Conservation (phyloP, 495 filamentous ascomycete species). For the Staphylotrichum longicolle region DNA sequence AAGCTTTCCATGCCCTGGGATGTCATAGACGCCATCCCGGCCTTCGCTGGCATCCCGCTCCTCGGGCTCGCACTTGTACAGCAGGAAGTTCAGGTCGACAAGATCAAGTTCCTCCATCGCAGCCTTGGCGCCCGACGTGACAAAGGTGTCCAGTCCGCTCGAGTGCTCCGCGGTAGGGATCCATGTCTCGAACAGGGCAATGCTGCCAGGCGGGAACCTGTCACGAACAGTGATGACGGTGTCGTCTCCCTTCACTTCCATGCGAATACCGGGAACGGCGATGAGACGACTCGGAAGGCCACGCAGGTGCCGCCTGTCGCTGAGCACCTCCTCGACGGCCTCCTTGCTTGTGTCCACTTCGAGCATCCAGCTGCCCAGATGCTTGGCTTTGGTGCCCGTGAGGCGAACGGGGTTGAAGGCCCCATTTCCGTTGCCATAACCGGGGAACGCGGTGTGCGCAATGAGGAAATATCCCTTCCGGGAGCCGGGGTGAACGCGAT, state of each 20-base stretch:
- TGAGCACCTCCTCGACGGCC: conserved; percentile 58
- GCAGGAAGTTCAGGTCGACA: conserved; percentile 83
- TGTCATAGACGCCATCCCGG: conserved; percentile 79
- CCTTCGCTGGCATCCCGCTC: conserved; percentile 78
- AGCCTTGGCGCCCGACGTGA: conserved; percentile 75
- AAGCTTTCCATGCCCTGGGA: conserved; percentile 77
- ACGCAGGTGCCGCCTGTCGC: conserved; percentile 66
- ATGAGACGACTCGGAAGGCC: conserved; percentile 80
- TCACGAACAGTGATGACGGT: conserved; percentile 80
- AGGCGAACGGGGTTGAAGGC: conserved; percentile 73
- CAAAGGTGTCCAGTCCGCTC: conserved; percentile 74
- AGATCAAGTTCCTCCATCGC: conserved; percentile 73
- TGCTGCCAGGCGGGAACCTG: conserved; percentile 84
- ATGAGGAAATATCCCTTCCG: conserved; percentile 92
- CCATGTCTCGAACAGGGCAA: conserved; percentile 93
- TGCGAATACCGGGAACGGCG: conserved; percentile 64
- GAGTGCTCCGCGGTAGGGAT: conserved; percentile 81
- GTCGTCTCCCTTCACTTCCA: conserved; percentile 65
- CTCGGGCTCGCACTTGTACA: conserved; percentile 91
- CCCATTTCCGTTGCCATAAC: conserved; percentile 76
- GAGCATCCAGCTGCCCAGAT: conserved; percentile 84
- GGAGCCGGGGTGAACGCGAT: conserved; percentile 85
- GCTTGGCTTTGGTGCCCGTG: conserved; percentile 68
- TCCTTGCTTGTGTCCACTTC: conserved; percentile 72
- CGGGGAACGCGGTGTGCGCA: conserved; percentile 91